Percentiles rank a stretch among this genome's conserved stretches.
These are phyloP conservation scores for Ophiocytium majus DNA, from an alignment of 352 stramenopile genomes.

Conservation along the genomic window DNA sequence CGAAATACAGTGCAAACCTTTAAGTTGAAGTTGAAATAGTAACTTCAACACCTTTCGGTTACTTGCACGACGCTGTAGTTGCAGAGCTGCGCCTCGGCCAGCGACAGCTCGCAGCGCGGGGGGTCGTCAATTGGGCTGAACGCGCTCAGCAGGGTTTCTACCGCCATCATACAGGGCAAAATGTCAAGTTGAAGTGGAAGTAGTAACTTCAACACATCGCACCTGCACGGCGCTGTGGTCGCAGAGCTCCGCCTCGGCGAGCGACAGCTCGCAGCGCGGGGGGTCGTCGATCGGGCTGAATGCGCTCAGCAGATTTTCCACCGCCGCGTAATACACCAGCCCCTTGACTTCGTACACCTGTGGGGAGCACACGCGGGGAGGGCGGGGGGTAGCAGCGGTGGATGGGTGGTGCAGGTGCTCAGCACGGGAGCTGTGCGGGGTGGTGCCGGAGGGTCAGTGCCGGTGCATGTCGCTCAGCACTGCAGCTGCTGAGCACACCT, in stretches of 20 bases:
- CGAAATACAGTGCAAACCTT: slow-evolving; percentile 54
- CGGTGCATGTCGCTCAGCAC: too few relatives aligned
- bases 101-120: too few relatives aligned
- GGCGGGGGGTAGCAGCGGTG: background rate
- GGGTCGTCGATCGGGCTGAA: slow-evolving; percentile 54
- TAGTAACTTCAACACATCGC: background rate
- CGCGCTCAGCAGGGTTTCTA: slow-evolving; percentile 45
- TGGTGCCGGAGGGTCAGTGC: too few relatives aligned
- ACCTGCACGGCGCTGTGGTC: slow-evolving; percentile 57
- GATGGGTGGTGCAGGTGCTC: too few relatives aligned
- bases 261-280: too few relatives aligned
- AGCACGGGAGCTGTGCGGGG: too few relatives aligned
- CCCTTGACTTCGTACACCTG: slow-evolving; percentile 55
- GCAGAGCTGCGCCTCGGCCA: slow-evolving; percentile 45
- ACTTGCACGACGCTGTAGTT: slow-evolving; percentile 56
- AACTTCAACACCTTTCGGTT: background rate
- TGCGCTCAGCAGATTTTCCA: slow-evolving; percentile 45
- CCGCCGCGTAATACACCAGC: slow-evolving; percentile 51
- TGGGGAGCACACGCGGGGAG: background rate
- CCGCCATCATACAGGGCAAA: too few relatives aligned
- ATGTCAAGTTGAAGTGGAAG: background rate
- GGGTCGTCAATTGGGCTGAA: slow-evolving; percentile 54
- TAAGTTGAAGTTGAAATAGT: slow-evolving; percentile 5
- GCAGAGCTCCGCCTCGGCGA: slow-evolving; percentile 46
- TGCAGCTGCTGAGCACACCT: background rate